phyloP scores from a whole-genome alignment of 2,329 filamentous ascomycete species.

The Pseudocercospora cruenta region DNA sequence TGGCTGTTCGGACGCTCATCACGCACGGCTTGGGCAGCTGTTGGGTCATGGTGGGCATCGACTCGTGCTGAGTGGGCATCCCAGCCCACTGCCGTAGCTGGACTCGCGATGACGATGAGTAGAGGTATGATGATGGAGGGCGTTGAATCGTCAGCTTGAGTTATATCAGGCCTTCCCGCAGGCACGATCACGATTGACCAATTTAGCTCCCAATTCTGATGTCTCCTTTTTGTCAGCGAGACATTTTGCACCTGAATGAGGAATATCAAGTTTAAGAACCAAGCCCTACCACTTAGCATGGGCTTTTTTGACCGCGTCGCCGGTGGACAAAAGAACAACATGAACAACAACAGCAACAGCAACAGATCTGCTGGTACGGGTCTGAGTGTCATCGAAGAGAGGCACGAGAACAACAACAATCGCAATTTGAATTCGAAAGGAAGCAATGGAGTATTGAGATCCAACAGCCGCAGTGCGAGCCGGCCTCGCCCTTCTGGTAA shows the following conservation, averaged over 20 bases:
- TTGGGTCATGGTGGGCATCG: constrained; percentile 19
- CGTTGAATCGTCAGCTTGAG: constrained; percentile 15
- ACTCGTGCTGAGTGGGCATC: constrained; percentile 21
- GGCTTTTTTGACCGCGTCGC: constrained; percentile 21
- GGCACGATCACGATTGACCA: constrained; percentile 6
- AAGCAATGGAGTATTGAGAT: constrained; percentile 19
- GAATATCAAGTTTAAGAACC: constrained; percentile 22
- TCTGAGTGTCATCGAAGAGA: constrained; percentile 24
- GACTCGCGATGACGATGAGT: constrained; percentile 17
- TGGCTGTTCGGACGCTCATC: constrained; percentile 11
- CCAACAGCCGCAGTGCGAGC: constrained; percentile 20
- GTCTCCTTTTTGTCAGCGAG: constrained; percentile 1
- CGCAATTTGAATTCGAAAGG: constrained; percentile 17
- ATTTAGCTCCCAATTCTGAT: constrained; percentile 3
- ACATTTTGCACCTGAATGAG: constrained; percentile 14
- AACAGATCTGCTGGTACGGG: constrained; percentile 20
- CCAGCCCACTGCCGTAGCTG: constrained; percentile 7
- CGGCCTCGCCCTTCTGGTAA: constrained; percentile 24
- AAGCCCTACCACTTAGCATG: constrained; percentile 27
- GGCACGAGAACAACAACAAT: constrained; percentile 8
- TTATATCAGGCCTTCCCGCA: constrained; percentile 17
- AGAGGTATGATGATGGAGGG: constrained; percentile 14
- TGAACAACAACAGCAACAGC: constrained; percentile 13
- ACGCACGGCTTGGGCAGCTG: constrained; percentile 16
- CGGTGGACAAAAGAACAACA: constrained; percentile 5